Evolutionary conservation across 1,284 basidiomycete species (phyloP).

Genomic region (Boletus hoseneyae): DNA sequence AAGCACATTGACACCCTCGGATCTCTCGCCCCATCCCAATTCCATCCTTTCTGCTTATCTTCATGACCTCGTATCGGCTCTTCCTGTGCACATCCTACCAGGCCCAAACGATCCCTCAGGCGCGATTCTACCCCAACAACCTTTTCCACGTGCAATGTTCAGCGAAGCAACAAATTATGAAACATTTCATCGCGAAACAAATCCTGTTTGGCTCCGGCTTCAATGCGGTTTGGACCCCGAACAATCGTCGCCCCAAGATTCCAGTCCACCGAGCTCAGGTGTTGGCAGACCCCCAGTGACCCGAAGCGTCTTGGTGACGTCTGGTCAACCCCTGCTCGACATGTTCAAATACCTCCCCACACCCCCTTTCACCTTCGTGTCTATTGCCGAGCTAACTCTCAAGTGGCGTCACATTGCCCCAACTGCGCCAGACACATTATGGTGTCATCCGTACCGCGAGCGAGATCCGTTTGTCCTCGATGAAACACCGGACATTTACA

Average conservation of each 20-base stretch:
- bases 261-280: slow-evolving; percentile 9
- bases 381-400: slow-evolving; percentile 77
- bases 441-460: slow-evolving; percentile 94
- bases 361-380: slow-evolving; percentile 64
- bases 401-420: slow-evolving; percentile 96
- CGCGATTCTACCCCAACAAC: slow-evolving; percentile 89
- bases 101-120: slow-evolving; percentile 88
- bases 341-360: slow-evolving; percentile 88
- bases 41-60: slow-evolving; percentile 69
- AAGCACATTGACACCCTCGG: slow-evolving; percentile 52
- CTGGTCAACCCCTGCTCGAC: slow-evolving; percentile 93
- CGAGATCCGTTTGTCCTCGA: slow-evolving; percentile 88
- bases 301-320: slow-evolving; percentile 72
- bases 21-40: slow-evolving; percentile 74
- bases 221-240: slow-evolving; percentile 32
- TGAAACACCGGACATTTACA: slow-evolving; percentile 84
- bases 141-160: slow-evolving; percentile 90
- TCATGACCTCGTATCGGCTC: slow-evolving; percentile 64
- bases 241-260: slow-evolving; percentile 10
- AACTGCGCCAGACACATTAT: slow-evolving; percentile 96
- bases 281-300: slow-evolving; percentile 27
- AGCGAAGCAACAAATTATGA: slow-evolving; percentile 62
- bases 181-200: slow-evolving; percentile 81
- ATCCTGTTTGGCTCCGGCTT: slow-evolving; percentile 83
- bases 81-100: slow-evolving; percentile 83